phyloP scores from a whole-genome alignment of 75 land plant genomes.

The Chamaecyparis obtusa region DNA sequence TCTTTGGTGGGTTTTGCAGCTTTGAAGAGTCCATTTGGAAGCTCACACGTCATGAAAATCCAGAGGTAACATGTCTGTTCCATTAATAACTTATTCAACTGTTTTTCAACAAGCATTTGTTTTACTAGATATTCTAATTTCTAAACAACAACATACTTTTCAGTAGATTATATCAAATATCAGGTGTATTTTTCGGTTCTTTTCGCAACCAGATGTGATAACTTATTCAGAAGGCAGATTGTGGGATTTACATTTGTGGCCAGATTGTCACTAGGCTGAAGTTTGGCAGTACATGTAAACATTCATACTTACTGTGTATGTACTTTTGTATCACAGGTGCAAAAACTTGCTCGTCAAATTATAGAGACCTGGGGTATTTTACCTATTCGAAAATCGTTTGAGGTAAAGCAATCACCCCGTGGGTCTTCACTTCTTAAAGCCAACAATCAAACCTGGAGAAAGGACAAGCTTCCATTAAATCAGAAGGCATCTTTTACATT shows the following conservation, averaged over 20 bases:
- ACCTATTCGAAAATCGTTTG: not conserved
- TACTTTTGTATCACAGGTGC: not conserved
- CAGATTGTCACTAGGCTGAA: not conserved
- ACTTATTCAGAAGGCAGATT: not conserved
- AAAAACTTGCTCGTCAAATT: not conserved
- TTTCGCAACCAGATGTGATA: not conserved
- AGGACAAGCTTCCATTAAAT: conserved; percentile 4
- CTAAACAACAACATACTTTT: not conserved
- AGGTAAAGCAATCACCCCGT: not conserved
- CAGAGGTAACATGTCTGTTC: conserved; percentile 6
- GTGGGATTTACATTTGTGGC: not conserved
- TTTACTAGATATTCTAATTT: not conserved
- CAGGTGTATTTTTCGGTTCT: not conserved
- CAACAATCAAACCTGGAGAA: conserved; percentile 6
- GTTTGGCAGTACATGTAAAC: not conserved
- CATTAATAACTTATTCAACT: not conserved
- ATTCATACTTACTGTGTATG: not conserved
- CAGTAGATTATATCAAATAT: not conserved
- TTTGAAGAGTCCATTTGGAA: conserved; percentile 11
- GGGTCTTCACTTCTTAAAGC: not conserved
- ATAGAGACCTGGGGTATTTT: not conserved
- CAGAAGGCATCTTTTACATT: not conserved
- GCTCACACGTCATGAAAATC: not conserved
- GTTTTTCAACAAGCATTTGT: not conserved
- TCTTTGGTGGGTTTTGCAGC: conserved; percentile 2